Evolutionary conservation across 2,329 filamentous ascomycete genomes (phyloP), one percentile per base, ranked within the genome.

Genomic region (Aspergillus thermomutatus): DNA sequence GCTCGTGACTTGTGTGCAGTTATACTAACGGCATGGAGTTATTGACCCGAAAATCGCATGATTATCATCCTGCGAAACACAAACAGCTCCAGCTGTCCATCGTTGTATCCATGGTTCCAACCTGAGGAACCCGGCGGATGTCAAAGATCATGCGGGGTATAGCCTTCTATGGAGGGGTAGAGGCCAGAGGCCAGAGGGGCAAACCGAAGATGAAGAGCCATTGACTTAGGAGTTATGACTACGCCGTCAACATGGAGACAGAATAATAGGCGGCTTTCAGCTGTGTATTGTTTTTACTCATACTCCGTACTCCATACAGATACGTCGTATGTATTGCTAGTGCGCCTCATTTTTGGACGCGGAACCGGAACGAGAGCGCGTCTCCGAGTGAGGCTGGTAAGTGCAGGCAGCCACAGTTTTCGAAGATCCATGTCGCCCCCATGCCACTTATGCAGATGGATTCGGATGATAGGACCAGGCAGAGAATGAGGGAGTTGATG

Each of bases 311-410:
- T n/a, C n/a, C n/a, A n/a, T 34, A 34, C 31, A 4, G 31, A 6
- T 37, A 17, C 14, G 14, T 14, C 14, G 11, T 46, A 25, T 17
- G 23, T 46, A 23, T 48, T 14, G 27, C 34, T 28, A 21, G 19
- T 55, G 56, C 55, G 55, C 56, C 11, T 49, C 49, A 50, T 45
- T 28, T 31, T 37, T 45, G 21, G 46, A 37, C 31, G 40, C 49
- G 54, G 57, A 58, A 55, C 50, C 64, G 64, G 64, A 66, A 66
- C 31, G 49, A 62, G 50, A 53, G 64, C 58, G 58, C 60, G 60
- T 65, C 64, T 65, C 64, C 63, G 64, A 62, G 60, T 60, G 61
- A 64, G 60, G 60, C 62, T 64, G 62, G 60, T 62, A 56, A 59
- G 56, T 57, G 55, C 58, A 64, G 63, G 60, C 61, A 60, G 60